Evolutionary conservation across 2,329 filamentous ascomycete species (phyloP).

Genomic region (Pyricularia grisea): DNA sequence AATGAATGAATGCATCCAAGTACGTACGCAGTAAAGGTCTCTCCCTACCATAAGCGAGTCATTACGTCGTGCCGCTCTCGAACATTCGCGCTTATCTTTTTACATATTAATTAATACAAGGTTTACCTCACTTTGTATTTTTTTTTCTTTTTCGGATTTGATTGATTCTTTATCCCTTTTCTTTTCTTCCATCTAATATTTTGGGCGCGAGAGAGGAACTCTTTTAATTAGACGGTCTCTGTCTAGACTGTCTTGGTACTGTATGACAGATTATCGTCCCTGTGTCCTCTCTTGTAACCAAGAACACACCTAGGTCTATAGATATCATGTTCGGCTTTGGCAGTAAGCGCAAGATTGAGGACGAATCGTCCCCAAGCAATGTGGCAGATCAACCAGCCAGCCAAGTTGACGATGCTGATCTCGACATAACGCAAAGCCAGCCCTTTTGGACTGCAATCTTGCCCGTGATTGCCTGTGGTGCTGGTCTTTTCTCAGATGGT

Average conservation of each 20-base stretch:
- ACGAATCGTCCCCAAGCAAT: background rate
- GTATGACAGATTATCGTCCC: background rate
- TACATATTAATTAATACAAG: background rate
- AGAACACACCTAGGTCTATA: background rate
- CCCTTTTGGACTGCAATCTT: constrained; percentile 19
- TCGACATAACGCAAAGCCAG: background rate
- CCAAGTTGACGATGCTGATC: background rate
- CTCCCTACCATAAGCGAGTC: background rate
- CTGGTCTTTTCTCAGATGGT: constrained; percentile 79
- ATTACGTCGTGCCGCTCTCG: background rate
- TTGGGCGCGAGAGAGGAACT: too few relatives aligned
- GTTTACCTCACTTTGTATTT: background rate
- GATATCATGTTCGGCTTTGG: constrained; percentile 8
- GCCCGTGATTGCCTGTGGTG: constrained; percentile 81
- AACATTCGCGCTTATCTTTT: background rate
- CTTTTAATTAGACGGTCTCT: too few relatives aligned
- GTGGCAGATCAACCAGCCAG: background rate
- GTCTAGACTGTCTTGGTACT: too few relatives aligned
- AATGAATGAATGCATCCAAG: too few relatives aligned
- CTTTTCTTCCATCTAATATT: background rate
- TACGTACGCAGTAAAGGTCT: too few relatives aligned
- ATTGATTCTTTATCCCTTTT: background rate
- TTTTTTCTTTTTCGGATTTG: background rate
- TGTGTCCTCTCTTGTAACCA: background rate
- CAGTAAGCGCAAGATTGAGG: constrained; percentile 4